Percentiles rank a stretch among this genome's conserved stretches.
These are phyloP conservation scores for Suhomyces sp. DNA, from an alignment of 805 yeast species.

Conservation along the genomic window DNA sequence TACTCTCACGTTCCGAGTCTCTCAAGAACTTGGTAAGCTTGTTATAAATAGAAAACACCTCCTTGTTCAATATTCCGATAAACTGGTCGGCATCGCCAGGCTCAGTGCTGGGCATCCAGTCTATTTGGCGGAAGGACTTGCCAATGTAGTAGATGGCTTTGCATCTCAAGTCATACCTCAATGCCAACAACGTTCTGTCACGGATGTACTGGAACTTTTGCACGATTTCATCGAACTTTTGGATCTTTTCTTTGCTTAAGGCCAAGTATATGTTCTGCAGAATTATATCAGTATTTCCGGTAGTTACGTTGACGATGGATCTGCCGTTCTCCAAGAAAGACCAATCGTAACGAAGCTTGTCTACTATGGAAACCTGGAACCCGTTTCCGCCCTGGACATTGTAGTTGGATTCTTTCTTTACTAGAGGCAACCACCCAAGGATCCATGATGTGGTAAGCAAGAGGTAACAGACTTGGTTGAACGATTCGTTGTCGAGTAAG, in stretches of 20 bases:
- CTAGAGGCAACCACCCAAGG: conserved; percentile 55
- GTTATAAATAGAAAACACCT: conserved; percentile 45
- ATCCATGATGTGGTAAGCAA: conserved; percentile 56
- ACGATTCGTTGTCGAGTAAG: conserved; percentile 49
- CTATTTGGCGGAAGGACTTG: conserved; percentile 45
- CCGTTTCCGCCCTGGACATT: conserved; percentile 7
- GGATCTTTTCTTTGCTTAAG: conserved; percentile 26
- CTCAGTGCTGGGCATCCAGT: conserved; percentile 50
- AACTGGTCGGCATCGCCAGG: conserved; percentile 59
- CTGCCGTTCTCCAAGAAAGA: conserved; percentile 41
- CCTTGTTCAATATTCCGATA: conserved; percentile 50
- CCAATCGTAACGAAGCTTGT: conserved; percentile 39
- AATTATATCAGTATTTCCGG: conserved; percentile 16
- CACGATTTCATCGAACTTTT: conserved; percentile 37
- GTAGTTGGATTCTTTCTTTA: conserved; percentile 41
- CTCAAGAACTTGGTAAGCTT: conserved; percentile 34
- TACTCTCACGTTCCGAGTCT: conserved; percentile 25
- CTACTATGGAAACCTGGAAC: conserved; percentile 25
- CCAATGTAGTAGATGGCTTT: conserved; percentile 52
- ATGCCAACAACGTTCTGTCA: conserved; percentile 40
- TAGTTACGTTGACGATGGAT: conserved; percentile 10
- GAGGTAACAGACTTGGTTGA: conserved; percentile 51
- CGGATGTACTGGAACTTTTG: conserved; percentile 32
- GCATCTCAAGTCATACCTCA: conserved; percentile 57
- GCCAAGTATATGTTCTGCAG: conserved; percentile 32